Evolutionary conservation across 139 green algal genomes (phyloP), one percentile per base, ranked within the genome.

Genomic region (Pedinophyceae sp.): DNA sequence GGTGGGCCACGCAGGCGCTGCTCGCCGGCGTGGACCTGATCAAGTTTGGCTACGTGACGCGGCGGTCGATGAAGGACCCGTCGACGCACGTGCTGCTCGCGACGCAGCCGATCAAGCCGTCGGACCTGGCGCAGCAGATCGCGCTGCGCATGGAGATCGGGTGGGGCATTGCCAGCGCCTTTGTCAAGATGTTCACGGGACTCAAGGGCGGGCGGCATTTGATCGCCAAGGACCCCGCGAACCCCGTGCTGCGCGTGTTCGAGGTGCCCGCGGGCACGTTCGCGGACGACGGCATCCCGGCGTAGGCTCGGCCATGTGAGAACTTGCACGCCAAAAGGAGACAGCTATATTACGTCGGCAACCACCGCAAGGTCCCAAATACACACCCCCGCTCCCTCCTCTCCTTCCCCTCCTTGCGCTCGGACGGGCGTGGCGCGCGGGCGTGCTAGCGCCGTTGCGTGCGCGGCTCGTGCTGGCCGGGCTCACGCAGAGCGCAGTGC

Each of bases 1-100:
- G 86, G 69, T 99, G 91, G 91, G 95, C 89, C 2, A 78, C 77
- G 6, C 70, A 77, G n/a, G 91, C 91, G 13, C 66, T 97, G 47
- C 58, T 98, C 18, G 69, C 65, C 3, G 88, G 86, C 26, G 72
- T 77, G 0, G 91, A 97, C 48, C 67, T 89, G 43, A 86, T 99
- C 68, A 95, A 95, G 77, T 69, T 98, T 15, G 91, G 91, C 28
- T 94, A 84, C 56, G 80, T 80, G 13, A 65, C 34, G 25, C 54
- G 79, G 38, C 40, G 25, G 5, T 19, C 27, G n/a, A 15, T 6
- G 4, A 53, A 55, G 26, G 13, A 43, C 34, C 34, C 10, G 10
- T 7, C 7, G 10, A 13, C 34, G 10, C 34, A 43, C 34, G 34
- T 19, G 34, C 34, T 43, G 34, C 34, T 43, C 34, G 25, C n/a